These are phyloP conservation scores for Aspergillus chevalieri DNA, from an alignment of 2,329 filamentous ascomycete species.

Conservation along the genomic window DNA sequence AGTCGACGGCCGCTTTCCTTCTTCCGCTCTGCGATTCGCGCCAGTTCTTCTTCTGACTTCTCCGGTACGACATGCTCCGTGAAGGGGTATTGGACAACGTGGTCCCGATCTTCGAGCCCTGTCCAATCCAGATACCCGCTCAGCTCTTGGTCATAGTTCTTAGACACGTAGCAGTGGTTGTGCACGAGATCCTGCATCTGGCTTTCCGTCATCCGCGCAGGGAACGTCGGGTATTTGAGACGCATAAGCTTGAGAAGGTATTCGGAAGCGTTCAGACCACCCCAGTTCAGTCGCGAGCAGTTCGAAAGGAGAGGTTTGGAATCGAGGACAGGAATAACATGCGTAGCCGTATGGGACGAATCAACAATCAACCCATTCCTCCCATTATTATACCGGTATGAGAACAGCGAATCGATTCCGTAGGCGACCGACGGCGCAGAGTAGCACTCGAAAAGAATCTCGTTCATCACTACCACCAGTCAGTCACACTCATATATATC, in stretches of 20 bases:
- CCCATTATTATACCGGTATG: conserved; percentile 86
- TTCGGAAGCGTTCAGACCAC: conserved; percentile 80
- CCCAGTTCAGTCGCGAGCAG: conserved; percentile 89
- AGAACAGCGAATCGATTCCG: conserved; percentile 94
- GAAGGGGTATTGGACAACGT: conserved; percentile 86
- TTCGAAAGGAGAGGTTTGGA: conserved; percentile 77
- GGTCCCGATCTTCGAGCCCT: conserved; percentile 80
- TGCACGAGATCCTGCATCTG: conserved; percentile 83
- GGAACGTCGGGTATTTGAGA: conserved; percentile 86
- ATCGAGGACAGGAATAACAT: conserved; percentile 88
- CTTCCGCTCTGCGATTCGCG: conserved; percentile 82
- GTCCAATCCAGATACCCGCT: conserved; percentile 79
- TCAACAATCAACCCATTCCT: conserved; percentile 82
- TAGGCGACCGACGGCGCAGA: conserved; percentile 82
- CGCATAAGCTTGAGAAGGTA: conserved; percentile 84
- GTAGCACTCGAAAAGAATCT: conserved; percentile 96
- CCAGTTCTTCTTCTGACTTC: conserved; percentile 91
- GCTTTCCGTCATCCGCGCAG: conserved; percentile 74
- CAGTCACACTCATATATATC: conserved; percentile 11
- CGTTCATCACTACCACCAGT: conserved; percentile 70
- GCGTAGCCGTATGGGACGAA: conserved; percentile 87
- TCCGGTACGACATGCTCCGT: conserved; percentile 85
- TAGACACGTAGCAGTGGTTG: conserved; percentile 84
- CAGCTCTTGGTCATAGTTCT: conserved; percentile 75
- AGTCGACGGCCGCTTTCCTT: conserved; percentile 87